Evolutionary conservation across 1,139 yeast species (phyloP).

Genomic region (Pichia sorboxylosa): DNA sequence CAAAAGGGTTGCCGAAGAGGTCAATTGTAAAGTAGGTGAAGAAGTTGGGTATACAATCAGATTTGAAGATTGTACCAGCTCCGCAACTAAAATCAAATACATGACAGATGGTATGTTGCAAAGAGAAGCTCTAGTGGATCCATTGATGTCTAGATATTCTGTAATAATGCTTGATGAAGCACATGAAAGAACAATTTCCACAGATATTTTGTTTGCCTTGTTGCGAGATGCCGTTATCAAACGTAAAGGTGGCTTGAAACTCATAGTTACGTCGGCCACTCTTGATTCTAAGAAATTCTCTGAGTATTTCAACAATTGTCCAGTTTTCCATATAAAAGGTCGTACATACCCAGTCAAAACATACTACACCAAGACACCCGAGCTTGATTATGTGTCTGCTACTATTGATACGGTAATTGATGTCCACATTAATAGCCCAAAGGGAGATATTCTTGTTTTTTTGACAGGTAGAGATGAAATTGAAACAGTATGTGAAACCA

Average conservation of each 20-base stretch:
- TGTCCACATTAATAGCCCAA: conserved; percentile 65
- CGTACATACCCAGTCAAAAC: conserved; percentile 83
- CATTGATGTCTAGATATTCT: conserved; percentile 64
- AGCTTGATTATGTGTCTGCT: conserved; percentile 73
- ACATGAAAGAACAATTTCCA: conserved; percentile 89
- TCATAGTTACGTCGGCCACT: conserved; percentile 88
- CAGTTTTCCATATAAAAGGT: conserved; percentile 76
- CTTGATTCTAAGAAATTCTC: conserved; percentile 79
- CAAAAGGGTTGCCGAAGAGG: conserved; percentile 54
- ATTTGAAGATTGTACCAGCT: conserved; percentile 79
- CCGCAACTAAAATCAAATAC: conserved; percentile 74
- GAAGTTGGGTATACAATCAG: conserved; percentile 70
- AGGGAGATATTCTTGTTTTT: conserved; percentile 77
- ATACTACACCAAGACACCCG: conserved; percentile 67
- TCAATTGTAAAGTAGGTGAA: conserved; percentile 44
- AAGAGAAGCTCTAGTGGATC: conserved; percentile 96
- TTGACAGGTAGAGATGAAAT: conserved; percentile 89
- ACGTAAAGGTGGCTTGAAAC: conserved; percentile 61
- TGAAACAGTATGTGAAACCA: conserved; percentile 75
- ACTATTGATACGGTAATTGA: conserved; percentile 73
- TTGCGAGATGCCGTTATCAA: conserved; percentile 55
- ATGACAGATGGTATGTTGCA: conserved; percentile 99
- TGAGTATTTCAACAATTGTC: conserved; percentile 64
- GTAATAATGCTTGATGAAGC: conserved; percentile 96
- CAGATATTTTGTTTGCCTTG: conserved; percentile 83